Percentiles rank a stretch among this genome's conserved stretches.
Evolutionary conservation across 2,329 filamentous ascomycete genomes (phyloP).

Genomic region (Sporothrix luriei): DNA sequence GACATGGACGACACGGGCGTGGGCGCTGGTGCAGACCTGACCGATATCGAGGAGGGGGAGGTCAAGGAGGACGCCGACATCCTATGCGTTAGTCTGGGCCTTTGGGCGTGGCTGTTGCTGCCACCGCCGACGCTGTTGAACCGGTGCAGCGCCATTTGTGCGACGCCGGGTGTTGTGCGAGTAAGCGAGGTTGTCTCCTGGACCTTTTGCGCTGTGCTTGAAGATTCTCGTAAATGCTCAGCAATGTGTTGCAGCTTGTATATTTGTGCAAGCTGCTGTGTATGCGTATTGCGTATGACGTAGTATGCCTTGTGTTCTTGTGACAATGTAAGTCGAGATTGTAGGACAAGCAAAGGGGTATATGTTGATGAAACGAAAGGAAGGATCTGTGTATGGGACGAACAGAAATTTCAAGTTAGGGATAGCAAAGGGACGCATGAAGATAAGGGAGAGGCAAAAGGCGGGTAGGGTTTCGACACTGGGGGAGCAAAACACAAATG

Average conservation of each 20-base stretch:
- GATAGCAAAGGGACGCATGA: not conserved
- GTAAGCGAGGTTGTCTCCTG: not conserved
- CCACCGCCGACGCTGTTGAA: conserved; percentile 50
- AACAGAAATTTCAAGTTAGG: not conserved
- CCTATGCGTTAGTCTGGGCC: not conserved
- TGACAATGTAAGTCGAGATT: conserved; percentile 5
- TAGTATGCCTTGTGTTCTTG: not conserved
- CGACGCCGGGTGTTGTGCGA: not conserved
- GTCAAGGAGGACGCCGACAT: conserved; percentile 11
- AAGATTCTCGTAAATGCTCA: not conserved
- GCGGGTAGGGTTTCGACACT: not conserved
- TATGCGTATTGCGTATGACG: not conserved
- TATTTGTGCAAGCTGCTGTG: not conserved
- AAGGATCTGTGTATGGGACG: conserved; percentile 12
- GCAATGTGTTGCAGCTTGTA: not conserved
- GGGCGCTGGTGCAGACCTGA: conserved; percentile 21
- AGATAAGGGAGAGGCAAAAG: conserved; percentile 19
- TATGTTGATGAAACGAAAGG: not conserved
- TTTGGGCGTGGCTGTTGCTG: conserved; percentile 30
- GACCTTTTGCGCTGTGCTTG: too few relatives aligned
- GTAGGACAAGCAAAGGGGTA: not conserved
- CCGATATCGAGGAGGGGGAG: conserved; percentile 3
- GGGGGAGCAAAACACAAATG: not conserved
- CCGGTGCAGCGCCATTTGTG: conserved; percentile 47
- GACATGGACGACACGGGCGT: not conserved